Evolutionary conservation across 768 basidiomycete genomes (phyloP), one percentile per base, ranked within the genome.

Genomic region (Nidularia pulvinata): DNA sequence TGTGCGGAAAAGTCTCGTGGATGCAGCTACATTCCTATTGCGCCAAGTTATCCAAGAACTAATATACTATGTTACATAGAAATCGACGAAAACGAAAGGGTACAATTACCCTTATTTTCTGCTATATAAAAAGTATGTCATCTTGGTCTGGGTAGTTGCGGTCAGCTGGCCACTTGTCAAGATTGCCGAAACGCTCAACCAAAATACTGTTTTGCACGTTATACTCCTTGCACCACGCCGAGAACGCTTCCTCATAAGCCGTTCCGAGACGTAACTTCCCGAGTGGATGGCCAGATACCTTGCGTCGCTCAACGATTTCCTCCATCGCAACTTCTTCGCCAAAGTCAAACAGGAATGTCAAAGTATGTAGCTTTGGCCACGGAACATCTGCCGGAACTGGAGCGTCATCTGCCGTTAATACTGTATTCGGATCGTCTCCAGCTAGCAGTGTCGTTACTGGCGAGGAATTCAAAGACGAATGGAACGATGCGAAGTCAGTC

Each of bases 331-430:
- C 54, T 34, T 59, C 61, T 39, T 73, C 69, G 25, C 59, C 56
- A 6, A 57, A 55, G 49, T 72, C 61, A 42, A 68, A 59, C 6
- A 66, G 55, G 35, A 76, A 63, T n/a, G 66, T 61, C 32, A 76
- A 56, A 0, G 65, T 69, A 14, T 60, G 57, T 32, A 77, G 57
- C 11, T 51, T 55, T 33, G 76, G 73, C 75, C 77, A 78, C 5
- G 68, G 69, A 5, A 61, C 51, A 2, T 13, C 45, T 37, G 10
- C 19, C 9, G 37, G 37, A 39, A n/a, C 7, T 7, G 37, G 37
- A 9, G 39, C 39, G 14, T 30, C 37, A 7, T 43, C 54, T 7
- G 11, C 11, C 32, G 52, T 16, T 25, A 44, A 25, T 11, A 11
- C 13, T 34, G 13, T 16, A 30, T 16, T 37, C 9, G 48, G 48